Percentiles rank a stretch among this genome's conserved stretches.
Evolutionary conservation across 371 early-diverging fungal genomes (phyloP).

Genomic region (Zopfochytrium polystomum): DNA sequence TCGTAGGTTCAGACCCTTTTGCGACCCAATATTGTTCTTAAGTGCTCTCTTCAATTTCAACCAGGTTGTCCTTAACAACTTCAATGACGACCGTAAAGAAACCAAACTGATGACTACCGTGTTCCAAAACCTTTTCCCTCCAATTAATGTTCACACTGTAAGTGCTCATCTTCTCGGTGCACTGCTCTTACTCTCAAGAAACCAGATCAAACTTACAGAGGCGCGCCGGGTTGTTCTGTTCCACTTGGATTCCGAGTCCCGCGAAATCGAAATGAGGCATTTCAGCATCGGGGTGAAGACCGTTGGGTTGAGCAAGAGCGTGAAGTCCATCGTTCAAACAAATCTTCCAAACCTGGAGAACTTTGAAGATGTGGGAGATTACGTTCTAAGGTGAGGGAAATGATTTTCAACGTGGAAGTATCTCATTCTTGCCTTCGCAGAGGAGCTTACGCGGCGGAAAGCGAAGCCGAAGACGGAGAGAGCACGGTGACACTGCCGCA

Average conservation of each 20-base stretch:
- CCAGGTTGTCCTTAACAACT: constrained; percentile 86
- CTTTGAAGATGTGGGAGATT: constrained; percentile 89
- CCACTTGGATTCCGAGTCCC: constrained; percentile 82
- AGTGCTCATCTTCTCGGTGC: too few relatives aligned
- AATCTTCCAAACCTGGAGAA: constrained; percentile 74
- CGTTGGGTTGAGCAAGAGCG: constrained; percentile 81
- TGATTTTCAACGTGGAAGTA: constrained; percentile 6
- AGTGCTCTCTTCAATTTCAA: background rate
- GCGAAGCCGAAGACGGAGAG: constrained; percentile 88
- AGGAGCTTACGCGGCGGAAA: constrained; percentile 83
- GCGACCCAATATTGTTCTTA: background rate
- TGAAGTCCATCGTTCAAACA: constrained; percentile 71
- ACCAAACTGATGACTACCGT: constrained; percentile 88
- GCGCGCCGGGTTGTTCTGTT: constrained; percentile 88
- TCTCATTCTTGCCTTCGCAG: constrained; percentile 19
- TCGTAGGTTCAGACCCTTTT: constrained; percentile 42
- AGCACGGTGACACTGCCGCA: constrained; percentile 75
- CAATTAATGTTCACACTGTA: constrained; percentile 88
- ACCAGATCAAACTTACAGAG: constrained; percentile 83
- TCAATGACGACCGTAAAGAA: constrained; percentile 73
- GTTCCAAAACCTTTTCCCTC: constrained; percentile 94
- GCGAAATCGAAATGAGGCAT: constrained; percentile 85
- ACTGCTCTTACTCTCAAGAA: too few relatives aligned
- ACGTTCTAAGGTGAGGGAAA: constrained; percentile 60
- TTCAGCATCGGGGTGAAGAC: constrained; percentile 84